Evolutionary conservation across 2,329 filamentous ascomycete species (phyloP).

Genomic region (Fusarium albidum): DNA sequence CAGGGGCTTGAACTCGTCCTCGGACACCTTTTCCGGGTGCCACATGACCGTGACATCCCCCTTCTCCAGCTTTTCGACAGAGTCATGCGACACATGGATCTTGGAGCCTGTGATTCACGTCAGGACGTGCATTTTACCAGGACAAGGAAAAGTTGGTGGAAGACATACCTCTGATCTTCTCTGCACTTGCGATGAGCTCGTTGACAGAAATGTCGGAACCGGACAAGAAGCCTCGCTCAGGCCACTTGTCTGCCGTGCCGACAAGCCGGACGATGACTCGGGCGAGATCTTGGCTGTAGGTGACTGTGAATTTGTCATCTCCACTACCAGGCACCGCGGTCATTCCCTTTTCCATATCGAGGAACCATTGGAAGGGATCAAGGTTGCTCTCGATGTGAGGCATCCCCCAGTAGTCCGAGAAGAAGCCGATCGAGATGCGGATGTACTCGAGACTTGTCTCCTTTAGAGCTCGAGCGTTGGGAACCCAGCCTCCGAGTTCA

Average conservation of each 20-base stretch:
- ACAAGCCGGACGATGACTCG: background rate
- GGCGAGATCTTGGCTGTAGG: constrained; percentile 1
- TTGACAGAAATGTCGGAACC: background rate
- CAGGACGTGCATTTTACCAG: background rate
- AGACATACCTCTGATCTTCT: background rate
- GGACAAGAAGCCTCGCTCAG: background rate
- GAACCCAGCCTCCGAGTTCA: background rate
- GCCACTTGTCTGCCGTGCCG: background rate
- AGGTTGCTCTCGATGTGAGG: background rate
- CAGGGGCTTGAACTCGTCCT: background rate
- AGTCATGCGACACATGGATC: background rate
- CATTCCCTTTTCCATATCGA: background rate
- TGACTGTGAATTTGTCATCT: background rate
- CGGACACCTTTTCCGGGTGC: background rate
- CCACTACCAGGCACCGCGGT: background rate
- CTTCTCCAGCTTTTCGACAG: background rate
- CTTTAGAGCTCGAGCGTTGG: background rate
- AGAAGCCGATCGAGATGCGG: background rate
- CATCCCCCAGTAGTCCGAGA: background rate
- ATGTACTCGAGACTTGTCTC: background rate
- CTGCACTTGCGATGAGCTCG: background rate
- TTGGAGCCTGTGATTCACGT: background rate
- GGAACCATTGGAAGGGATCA: background rate
- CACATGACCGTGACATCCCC: background rate
- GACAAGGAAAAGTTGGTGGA: too few relatives aligned